phyloP scores from a whole-genome alignment of 192 early-diverging fungal genomes.

The Podila clonocystis region DNA sequence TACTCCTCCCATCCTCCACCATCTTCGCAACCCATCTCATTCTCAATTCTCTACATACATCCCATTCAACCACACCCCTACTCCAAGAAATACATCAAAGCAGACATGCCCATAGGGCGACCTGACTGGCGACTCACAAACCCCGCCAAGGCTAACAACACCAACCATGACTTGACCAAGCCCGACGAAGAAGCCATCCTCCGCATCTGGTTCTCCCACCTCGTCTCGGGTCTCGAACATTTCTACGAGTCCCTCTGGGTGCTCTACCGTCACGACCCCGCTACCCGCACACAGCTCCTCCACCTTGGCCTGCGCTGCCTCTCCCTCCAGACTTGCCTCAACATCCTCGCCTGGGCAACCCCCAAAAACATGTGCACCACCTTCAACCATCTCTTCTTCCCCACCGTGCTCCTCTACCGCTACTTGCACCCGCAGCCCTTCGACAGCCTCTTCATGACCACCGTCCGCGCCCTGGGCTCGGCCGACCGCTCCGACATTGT shows the following conservation, averaged over 20 bases:
- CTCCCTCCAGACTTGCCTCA: slow-evolving; percentile 18
- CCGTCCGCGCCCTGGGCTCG: slow-evolving; percentile 9
- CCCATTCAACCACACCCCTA: background rate
- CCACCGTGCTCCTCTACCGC: slow-evolving; percentile 24
- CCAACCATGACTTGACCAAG: background rate
- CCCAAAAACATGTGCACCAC: slow-evolving; percentile 17
- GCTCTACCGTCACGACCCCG: background rate
- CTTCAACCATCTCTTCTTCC: slow-evolving; percentile 39
- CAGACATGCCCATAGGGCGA: slow-evolving; percentile 4
- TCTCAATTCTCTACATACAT: background rate
- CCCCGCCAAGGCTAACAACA: background rate
- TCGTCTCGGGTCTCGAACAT: slow-evolving; percentile 40
- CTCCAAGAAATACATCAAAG: background rate
- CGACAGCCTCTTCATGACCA: slow-evolving; percentile 33
- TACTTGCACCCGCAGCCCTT: slow-evolving; percentile 28
- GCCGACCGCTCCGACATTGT: slow-evolving; percentile 29
- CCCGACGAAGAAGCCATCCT: background rate
- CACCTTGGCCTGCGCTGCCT: slow-evolving; percentile 20
- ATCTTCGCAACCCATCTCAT: background rate
- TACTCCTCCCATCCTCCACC: too few relatives aligned
- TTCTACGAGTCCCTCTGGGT: slow-evolving; percentile 23
- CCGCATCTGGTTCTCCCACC: slow-evolving; percentile 22
- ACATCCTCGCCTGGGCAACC: slow-evolving; percentile 1
- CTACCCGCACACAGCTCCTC: slow-evolving; percentile 4
- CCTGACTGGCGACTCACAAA: background rate